Conservation (phyloP, 768 basidiomycete species). For the Mycena venus region DNA sequence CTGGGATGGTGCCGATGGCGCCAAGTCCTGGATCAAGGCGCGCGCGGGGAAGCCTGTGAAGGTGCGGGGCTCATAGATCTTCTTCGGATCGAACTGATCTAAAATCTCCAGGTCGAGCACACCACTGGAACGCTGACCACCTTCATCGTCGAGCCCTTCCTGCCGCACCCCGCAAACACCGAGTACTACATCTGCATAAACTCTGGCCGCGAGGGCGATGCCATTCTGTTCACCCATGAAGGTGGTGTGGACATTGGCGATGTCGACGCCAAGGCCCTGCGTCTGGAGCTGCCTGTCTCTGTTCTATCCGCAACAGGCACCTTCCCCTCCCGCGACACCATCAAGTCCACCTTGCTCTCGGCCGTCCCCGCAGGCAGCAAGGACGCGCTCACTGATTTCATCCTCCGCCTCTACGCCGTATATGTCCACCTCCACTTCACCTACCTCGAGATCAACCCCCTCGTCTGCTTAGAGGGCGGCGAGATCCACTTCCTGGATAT, state of each 20-base stretch:
- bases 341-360: conserved; percentile 82
- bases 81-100: too few species aligned
- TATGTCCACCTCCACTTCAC: conserved; percentile 99
- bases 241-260: conserved; percentile 99
- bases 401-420: conserved; percentile 94
- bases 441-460: conserved; percentile 99
- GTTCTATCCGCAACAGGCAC: conserved; percentile 52
- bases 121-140: conserved; percentile 96
- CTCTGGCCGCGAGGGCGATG: conserved; percentile 93
- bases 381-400: conserved; percentile 94
- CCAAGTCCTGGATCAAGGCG: conserved; percentile 87
- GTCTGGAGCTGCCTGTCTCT: conserved; percentile 84
- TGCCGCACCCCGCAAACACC: conserved; percentile 92
- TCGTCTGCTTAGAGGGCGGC: conserved; percentile 91
- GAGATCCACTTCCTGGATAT: conserved; percentile 97
- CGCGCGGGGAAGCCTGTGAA: conserved; percentile 94
- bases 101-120: conserved; percentile 79
- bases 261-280: conserved; percentile 96
- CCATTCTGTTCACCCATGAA: conserved; percentile 98
- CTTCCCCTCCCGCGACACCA: conserved; percentile 87
- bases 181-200: conserved; percentile 99
- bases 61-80: too few species aligned
- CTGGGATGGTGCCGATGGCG: conserved; percentile 88
- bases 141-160: conserved; percentile 99
- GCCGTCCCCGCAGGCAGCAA: conserved; percentile 90